Conservation (phyloP, 768 basidiomycete species). For the Calocera viscosa region DNA sequence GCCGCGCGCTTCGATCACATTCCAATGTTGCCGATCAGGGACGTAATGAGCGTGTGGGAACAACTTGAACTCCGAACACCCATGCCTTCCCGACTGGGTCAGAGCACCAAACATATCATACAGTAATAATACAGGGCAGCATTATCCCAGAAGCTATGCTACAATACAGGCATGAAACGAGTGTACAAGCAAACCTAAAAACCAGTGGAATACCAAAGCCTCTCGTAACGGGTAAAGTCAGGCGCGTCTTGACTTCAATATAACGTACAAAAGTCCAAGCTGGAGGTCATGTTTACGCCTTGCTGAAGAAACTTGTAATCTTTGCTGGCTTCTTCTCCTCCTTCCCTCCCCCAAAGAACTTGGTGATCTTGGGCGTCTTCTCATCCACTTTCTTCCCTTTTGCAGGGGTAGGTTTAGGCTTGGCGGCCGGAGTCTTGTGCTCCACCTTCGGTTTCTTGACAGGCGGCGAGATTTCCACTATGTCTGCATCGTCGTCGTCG, state of each 20-base stretch:
- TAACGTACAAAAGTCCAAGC: too few relatives aligned
- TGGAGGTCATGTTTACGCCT: not conserved
- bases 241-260: too few relatives aligned
- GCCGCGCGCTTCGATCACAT: slow-evolving; percentile 2
- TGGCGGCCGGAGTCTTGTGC: not conserved
- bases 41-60: not conserved
- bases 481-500: not conserved
- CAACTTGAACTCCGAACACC: too few relatives aligned
- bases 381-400: not conserved
- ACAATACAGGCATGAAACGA: not conserved
- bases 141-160: not conserved
- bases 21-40: not conserved
- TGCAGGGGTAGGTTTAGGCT: not conserved
- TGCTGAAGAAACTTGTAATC: slow-evolving; percentile 1
- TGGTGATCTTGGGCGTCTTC: not conserved
- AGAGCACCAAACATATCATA: not conserved
- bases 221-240: not conserved
- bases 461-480: not conserved
- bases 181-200: not conserved
- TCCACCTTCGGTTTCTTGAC: not conserved
- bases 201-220: not conserved
- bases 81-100: too few relatives aligned
- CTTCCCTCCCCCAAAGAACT: not conserved
- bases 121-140: not conserved
- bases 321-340: not conserved